These are phyloP conservation scores for Paxillus involutus DNA, from an alignment of 768 basidiomycete genomes.

Conservation along the genomic window DNA sequence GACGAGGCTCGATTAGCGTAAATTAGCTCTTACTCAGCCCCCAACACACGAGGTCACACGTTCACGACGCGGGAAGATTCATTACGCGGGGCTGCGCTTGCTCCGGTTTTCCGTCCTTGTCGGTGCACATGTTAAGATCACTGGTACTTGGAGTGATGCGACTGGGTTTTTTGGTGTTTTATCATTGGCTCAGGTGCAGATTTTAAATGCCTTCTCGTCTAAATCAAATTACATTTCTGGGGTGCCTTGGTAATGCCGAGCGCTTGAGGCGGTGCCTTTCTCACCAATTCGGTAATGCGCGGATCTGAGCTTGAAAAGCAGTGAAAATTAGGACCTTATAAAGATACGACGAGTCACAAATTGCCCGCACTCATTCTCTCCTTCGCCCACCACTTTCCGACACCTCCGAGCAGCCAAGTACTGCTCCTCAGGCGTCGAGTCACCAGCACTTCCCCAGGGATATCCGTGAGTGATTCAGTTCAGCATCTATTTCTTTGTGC, in stretches of 20 bases:
- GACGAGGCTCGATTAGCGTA: not conserved
- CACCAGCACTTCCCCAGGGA: slow-evolving; percentile 13
- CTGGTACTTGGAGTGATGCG: not conserved
- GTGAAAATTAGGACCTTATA: slow-evolving; percentile 29
- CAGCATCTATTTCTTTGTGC: slow-evolving; percentile 27
- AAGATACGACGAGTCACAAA: slow-evolving; percentile 26
- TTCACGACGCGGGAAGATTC: not conserved
- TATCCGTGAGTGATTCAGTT: slow-evolving; percentile 30
- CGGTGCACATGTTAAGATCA: slow-evolving; percentile 4
- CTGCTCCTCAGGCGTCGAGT: slow-evolving; percentile 25
- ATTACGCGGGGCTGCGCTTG: slow-evolving; percentile 1
- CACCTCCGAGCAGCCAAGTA: slow-evolving; percentile 16
- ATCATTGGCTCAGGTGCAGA: not conserved
- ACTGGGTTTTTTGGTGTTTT: not conserved
- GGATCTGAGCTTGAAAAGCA: slow-evolving; percentile 39
- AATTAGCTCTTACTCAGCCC: slow-evolving; percentile 4
- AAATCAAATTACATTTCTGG: not conserved
- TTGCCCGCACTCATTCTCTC: slow-evolving; percentile 3
- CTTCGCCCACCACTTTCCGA: slow-evolving; percentile 17
- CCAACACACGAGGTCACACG: not conserved
- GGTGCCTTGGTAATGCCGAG: slow-evolving; percentile 4
- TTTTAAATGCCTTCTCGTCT: not conserved
- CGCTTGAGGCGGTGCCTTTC: slow-evolving; percentile 16
- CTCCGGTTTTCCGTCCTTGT: slow-evolving; percentile 15
- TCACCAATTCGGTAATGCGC: slow-evolving; percentile 15